Percentiles rank a stretch among this genome's conserved stretches.
Conservation (phyloP, 139 green algal species). For the Micractinium sp. region DNA sequence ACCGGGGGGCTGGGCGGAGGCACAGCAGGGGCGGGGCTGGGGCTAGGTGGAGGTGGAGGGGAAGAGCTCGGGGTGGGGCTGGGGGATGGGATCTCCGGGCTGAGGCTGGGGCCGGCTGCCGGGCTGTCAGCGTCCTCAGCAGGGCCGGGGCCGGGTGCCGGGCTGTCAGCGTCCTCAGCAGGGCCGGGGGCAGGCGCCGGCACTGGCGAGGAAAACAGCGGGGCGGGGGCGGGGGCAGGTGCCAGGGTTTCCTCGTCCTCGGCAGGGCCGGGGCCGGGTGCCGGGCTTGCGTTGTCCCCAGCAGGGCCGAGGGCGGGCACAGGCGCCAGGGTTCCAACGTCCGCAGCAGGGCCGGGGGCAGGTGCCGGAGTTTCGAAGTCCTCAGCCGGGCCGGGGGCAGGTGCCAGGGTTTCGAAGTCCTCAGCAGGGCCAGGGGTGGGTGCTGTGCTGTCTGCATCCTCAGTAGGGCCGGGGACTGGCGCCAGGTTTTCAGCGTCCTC, state of each 20-base stretch:
- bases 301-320: too few species aligned
- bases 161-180: too few species aligned
- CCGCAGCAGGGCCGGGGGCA: not conserved
- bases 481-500: too few species aligned
- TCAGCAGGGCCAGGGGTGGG: too few species aligned
- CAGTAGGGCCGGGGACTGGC: too few species aligned
- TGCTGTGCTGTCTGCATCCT: too few species aligned
- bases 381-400: too few species aligned
- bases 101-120: not conserved
- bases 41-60: not conserved
- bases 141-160: not conserved
- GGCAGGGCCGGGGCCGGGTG: too few species aligned
- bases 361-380: not conserved
- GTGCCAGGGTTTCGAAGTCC: not conserved
- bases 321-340: too few species aligned
- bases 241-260: not conserved
- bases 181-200: too few species aligned
- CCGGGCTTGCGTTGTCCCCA: too few species aligned
- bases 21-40: not conserved
- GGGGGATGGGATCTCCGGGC: not conserved
- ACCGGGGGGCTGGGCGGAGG: not conserved
- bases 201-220: not conserved
- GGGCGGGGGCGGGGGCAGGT: not conserved
- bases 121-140: not conserved
- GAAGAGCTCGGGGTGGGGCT: not conserved